A percentile compares a stretch with the other conserved stretches of the same genome.
Evolutionary conservation across 148 eudicot species (phyloP).

Genomic region (Chenopodium suecicum): DNA sequence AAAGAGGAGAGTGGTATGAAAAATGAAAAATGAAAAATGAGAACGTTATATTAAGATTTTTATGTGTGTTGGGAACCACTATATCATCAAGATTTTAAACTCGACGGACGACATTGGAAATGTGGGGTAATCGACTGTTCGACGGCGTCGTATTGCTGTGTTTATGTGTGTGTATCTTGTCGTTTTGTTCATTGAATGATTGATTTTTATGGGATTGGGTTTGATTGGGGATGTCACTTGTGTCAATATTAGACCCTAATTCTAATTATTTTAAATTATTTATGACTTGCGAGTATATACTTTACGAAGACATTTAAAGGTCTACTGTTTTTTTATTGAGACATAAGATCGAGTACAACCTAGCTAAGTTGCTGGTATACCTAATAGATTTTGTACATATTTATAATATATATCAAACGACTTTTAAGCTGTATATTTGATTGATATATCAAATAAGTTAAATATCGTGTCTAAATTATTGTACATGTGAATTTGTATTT

Average conservation of each 20-base stretch:
- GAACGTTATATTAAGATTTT: constrained; percentile 9
- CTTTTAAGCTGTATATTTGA: no score
- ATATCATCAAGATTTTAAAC: constrained; percentile 13
- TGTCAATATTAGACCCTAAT: not conserved
- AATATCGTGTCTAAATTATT: no score
- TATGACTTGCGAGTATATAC: no score
- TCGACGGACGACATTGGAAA: not conserved
- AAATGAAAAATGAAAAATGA: not conserved
- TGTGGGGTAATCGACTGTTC: not conserved
- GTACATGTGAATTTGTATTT: no score
- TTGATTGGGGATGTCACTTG: not conserved
- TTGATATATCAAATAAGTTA: no score
- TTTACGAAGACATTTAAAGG: no score
- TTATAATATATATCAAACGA: no score
- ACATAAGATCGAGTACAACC: no score
- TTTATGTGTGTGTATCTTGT: not conserved
- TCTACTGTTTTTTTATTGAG: no score
- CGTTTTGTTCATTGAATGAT: not conserved
- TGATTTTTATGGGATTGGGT: not conserved
- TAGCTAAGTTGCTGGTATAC: not conserved
- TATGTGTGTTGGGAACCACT: constrained; percentile 9
- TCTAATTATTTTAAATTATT: no score
- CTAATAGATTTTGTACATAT: no score
- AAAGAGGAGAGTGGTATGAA: not conserved
- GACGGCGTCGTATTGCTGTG: constrained; percentile 19